Evolutionary conservation across 1,139 yeast genomes (phyloP).

Genomic region (Pichia cactophila): DNA sequence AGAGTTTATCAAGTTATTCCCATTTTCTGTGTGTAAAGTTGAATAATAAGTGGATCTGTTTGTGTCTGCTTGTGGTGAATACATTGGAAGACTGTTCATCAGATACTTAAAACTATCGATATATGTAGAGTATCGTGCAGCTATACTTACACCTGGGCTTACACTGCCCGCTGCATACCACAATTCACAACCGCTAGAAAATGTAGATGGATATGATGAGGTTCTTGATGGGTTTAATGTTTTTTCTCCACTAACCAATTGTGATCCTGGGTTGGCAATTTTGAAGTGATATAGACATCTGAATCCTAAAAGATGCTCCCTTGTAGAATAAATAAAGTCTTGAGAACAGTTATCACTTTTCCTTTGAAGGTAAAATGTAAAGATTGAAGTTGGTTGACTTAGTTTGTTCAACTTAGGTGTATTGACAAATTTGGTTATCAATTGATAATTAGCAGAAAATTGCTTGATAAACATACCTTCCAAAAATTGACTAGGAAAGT

Average conservation of each 20-base stretch:
- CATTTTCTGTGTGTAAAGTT: neutral
- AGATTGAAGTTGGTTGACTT: conserved; percentile 32
- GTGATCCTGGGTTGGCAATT: conserved; percentile 1
- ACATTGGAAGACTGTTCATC: conserved; percentile 7
- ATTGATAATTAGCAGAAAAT: conserved; percentile 51
- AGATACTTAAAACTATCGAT: conserved; percentile 13
- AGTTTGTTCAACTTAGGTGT: conserved; percentile 37
- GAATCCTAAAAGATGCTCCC: conserved; percentile 80
- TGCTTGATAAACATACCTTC: conserved; percentile 84
- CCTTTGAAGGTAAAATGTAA: conserved; percentile 68
- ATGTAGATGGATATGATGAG: conserved; percentile 17
- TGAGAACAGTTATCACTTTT: conserved; percentile 59
- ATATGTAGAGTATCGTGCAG: conserved; percentile 76
- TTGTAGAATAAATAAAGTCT: conserved; percentile 80
- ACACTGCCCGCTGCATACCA: conserved; percentile 84
- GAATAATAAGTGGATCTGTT: conserved; percentile 3
- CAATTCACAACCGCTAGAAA: conserved; percentile 74
- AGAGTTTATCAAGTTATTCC: conserved; percentile 3
- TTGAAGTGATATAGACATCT: conserved; percentile 71
- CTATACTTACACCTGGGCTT: conserved; percentile 81
- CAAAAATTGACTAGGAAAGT: conserved; percentile 77
- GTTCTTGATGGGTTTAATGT: conserved; percentile 3
- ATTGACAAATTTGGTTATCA: conserved; percentile 67
- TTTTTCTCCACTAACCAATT: conserved; percentile 4
- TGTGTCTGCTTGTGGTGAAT: conserved; percentile 2